A percentile compares a stretch with the other conserved stretches of the same genome.
phyloP scores from a whole-genome alignment of 2,329 filamentous ascomycete genomes.

The Aspergillus neotritici region DNA sequence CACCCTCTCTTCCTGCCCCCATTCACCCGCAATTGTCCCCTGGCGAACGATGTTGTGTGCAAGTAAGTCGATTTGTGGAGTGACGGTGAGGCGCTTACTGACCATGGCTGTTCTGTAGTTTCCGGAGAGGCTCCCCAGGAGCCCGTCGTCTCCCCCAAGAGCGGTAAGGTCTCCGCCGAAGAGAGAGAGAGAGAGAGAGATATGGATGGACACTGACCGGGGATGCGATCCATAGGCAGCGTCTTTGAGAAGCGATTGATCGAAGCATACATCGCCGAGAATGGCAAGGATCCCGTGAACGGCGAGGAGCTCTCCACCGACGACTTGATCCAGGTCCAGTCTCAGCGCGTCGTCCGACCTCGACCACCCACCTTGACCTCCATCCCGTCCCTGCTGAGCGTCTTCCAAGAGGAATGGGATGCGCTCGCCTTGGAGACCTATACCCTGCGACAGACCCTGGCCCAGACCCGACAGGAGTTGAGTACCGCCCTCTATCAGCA shows the following conservation, averaged over 20 bases:
- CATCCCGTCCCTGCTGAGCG: conserved; percentile 85
- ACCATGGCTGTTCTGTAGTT: conserved; percentile 51
- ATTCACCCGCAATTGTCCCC: conserved; percentile 16
- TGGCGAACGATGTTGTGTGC: conserved; percentile 53
- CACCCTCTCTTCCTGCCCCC: conserved; percentile 18
- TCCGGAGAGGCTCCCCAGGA: conserved; percentile 94
- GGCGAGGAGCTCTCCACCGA: conserved; percentile 77
- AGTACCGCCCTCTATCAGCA: conserved; percentile 93
- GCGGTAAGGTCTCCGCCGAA: conserved; percentile 55
- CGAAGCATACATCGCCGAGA: conserved; percentile 87
- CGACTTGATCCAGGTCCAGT: conserved; percentile 83
- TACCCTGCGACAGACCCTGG: conserved; percentile 80
- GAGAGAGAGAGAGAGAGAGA: conserved; percentile 9
- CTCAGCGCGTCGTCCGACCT: conserved; percentile 75
- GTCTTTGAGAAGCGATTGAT: conserved; percentile 94
- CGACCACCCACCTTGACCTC: conserved; percentile 91
- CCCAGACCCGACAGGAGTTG: conserved; percentile 86
- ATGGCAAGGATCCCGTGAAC: conserved; percentile 86
- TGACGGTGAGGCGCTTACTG: conserved; percentile 10
- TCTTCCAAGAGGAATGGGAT: conserved; percentile 99
- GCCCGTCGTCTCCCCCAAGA: conserved; percentile 91
- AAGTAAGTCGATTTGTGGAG: conserved; percentile 47
- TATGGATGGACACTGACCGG: not conserved
- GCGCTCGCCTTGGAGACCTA: conserved; percentile 86
- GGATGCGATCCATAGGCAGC: conserved; percentile 52